Base-by-base conservation (phyloP, 257 asterid species). In the Nyctanthes arbortristis region DNA sequence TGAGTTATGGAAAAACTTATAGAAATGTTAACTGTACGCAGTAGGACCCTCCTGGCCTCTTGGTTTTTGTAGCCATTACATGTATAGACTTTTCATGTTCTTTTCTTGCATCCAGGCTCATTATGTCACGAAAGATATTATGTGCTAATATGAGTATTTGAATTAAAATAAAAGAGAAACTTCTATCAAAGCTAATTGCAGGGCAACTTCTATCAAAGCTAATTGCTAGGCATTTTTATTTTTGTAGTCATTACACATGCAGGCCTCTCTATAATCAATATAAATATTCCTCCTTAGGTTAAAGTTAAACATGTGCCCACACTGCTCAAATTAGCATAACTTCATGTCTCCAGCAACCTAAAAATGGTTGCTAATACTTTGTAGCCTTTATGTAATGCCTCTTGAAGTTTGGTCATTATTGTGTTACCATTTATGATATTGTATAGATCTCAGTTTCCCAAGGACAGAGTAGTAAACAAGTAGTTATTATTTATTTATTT, bases 391-490 rank as follows among this genome's bases (percentile, higher is more conserved):
- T 52, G 59, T 25, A 7, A 52, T 1, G 16, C 29, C 58, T 52
- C 13, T 52, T 22, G 30, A 22, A 49, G 28, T 49, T 40, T 14
- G 28, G 29, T 49, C 58, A 47, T 4, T 29, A 47, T 49, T 49
- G 1, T 9, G 28, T 22, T 13, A 8, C 4, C 3, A 13, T 49
- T 49, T 22, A 20, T 1, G 29, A 20, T 18, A 20, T 20, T 14
- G 8, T 49, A 20, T 20, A 9, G 28, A 22, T 49, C 22, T 49
- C 9, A 29, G 22, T 49, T 49, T 11, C 35, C 30, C 29, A 20
- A 73, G 66, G 28, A 31, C 24, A 40, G 54, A 56, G 33, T 61
- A 47, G 57, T 63, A 28, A 47, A n/a, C 29, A 54, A 64, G 56
- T 58, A 70, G 18, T 75, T 20, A 20, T n/a, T 5, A 5, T 35